Conservation (phyloP, 139 green algal genomes). For the Haematococcus lacustris region DNA sequence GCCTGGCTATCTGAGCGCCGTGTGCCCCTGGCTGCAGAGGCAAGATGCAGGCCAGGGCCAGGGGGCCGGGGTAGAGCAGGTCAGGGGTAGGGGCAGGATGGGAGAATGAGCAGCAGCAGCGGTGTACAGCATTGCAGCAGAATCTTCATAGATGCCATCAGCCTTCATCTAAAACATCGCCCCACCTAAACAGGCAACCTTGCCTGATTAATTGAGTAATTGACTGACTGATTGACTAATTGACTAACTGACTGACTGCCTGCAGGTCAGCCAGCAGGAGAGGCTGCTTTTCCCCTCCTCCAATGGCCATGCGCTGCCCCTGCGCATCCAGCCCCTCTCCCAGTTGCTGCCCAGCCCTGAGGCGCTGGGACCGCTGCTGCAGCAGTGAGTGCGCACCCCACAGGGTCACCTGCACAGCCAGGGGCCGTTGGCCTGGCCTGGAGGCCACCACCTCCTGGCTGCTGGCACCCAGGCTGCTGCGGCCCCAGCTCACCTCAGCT, state of each 20-base stretch:
- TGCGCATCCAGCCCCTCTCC: neutral
- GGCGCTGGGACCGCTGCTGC: no score
- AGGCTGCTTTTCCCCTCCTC: neutral
- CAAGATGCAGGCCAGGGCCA: slow-evolving; percentile 2
- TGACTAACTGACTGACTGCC: neutral
- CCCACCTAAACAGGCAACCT: no score
- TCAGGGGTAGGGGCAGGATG: slow-evolving; percentile 1
- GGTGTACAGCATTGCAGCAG: neutral
- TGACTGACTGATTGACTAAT: neutral
- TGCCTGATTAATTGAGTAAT: neutral
- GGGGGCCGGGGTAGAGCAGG: neutral
- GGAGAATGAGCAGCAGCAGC: slow-evolving; percentile 9
- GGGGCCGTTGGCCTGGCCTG: no score
- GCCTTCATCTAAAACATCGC: neutral
- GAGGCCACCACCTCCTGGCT: no score
- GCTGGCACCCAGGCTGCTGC: no score
- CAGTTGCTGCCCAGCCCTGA: neutral
- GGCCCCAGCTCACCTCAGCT: no score
- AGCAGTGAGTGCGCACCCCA: no score
- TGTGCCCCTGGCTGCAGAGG: slow-evolving; percentile 37
- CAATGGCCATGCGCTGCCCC: neutral
- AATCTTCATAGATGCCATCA: neutral
- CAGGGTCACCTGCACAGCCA: no score
- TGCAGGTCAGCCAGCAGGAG: neutral
- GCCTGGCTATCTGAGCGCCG: slow-evolving; percentile 46